Percentiles rank a stretch among this genome's conserved stretches.
Conservation (phyloP, 805 yeast species). For the Torulaspora quercuum region DNA sequence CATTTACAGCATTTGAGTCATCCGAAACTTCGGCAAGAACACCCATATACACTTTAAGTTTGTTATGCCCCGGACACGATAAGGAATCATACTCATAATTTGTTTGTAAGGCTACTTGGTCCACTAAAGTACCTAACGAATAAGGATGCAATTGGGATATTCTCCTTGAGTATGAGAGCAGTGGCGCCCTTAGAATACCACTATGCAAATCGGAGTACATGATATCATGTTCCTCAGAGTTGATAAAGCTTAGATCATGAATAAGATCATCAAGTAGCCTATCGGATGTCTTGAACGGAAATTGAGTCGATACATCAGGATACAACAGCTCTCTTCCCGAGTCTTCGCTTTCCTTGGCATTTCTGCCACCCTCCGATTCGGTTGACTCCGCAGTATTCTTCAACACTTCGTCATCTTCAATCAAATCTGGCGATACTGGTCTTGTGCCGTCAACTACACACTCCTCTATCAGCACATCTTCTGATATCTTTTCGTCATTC, state of each 20-base stretch:
- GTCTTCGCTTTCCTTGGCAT: not conserved
- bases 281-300: slow-evolving; percentile 59
- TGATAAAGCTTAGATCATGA: slow-evolving; percentile 40
- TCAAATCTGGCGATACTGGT: not conserved
- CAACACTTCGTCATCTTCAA: not conserved
- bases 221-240: slow-evolving; percentile 13
- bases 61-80: slow-evolving; percentile 30
- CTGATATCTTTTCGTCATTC: no score
- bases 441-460: no score
- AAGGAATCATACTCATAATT: slow-evolving; percentile 29
- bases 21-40: slow-evolving; percentile 24
- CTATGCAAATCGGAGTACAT: slow-evolving; percentile 11
- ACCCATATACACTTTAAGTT: slow-evolving; percentile 35
- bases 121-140: slow-evolving; percentile 29
- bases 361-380: no score
- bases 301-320: slow-evolving; percentile 16
- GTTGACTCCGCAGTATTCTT: not conserved
- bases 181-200: slow-evolving; percentile 33
- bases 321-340: slow-evolving; percentile 30
- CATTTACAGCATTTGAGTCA: slow-evolving; percentile 12
- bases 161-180: slow-evolving; percentile 33
- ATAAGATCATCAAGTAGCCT: slow-evolving; percentile 63
- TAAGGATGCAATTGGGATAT: slow-evolving; percentile 23
- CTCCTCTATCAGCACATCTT: no score
- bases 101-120: slow-evolving; percentile 33